Conservation (phyloP, 1,284 basidiomycete genomes). For the Fomes fomentarius region DNA sequence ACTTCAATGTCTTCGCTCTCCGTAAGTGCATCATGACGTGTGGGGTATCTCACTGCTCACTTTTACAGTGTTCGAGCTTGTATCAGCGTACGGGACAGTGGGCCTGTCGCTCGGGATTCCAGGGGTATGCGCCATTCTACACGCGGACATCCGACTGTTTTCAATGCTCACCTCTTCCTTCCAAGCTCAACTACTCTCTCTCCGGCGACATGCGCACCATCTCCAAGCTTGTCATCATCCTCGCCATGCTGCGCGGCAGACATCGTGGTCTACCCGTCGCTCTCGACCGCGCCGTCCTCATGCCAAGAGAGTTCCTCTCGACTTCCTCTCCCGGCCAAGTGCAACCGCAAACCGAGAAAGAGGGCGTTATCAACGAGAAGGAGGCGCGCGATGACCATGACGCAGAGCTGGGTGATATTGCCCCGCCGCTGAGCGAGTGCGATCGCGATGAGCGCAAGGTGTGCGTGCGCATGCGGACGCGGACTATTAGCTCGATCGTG, state of each 20-base stretch:
- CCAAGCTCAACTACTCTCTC: slow-evolving; percentile 66
- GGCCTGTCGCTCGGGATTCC: slow-evolving; percentile 75
- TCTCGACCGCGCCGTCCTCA: slow-evolving; percentile 66
- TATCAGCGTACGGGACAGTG: slow-evolving; percentile 71
- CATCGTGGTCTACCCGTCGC: slow-evolving; percentile 77
- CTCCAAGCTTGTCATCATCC: slow-evolving; percentile 77
- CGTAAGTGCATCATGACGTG: slow-evolving; percentile 19
- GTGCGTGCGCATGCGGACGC: slow-evolving; percentile 17
- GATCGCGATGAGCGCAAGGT: slow-evolving; percentile 12
- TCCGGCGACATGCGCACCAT: slow-evolving; percentile 66
- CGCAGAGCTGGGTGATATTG: background rate
- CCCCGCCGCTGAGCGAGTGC: too few species aligned
- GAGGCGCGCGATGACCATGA: background rate
- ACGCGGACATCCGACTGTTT: too few species aligned
- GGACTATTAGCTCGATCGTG: slow-evolving; percentile 17
- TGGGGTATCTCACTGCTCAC: too few species aligned
- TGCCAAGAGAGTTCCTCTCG: slow-evolving; percentile 40
- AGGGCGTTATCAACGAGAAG: slow-evolving; percentile 4
- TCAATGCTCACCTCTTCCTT: background rate
- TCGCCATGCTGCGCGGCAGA: slow-evolving; percentile 78
- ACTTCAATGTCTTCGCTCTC: slow-evolving; percentile 67
- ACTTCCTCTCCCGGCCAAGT: background rate
- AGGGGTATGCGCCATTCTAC: slow-evolving; percentile 36
- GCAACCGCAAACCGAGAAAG: background rate
- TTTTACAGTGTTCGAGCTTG: slow-evolving; percentile 72